Base-by-base conservation (phyloP, 352 stramenopile genomes). In the Phytophthora europaea region DNA sequence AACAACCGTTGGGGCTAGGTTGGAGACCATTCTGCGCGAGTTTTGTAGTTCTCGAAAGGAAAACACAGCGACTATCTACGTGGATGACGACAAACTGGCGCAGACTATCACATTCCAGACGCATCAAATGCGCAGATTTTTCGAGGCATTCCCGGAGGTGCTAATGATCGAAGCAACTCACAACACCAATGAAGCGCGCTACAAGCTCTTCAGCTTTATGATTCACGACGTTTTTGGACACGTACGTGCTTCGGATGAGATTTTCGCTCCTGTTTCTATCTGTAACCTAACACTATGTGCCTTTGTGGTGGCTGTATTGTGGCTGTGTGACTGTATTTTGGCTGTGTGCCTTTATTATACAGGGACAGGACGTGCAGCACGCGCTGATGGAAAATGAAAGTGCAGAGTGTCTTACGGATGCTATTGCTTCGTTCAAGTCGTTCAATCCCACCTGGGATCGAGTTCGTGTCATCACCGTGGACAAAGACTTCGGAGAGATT, bases 41-140 rank as follows among this genome's bases (percentile, higher is more conserved):
- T 58, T 58, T 22, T 58, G 40, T 34, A 26, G 5, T 15, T 31
- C 28, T 5, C 59, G 20, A 13, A 66, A 51, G 15, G 20, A n/a
- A 9, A 66, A 58, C 33, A 66, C 48, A 40, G 45, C 47, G 7
- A 66, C 60, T n/a, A 10, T 67, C 6, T 53, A 59, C 16, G 60
- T 59, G n/a, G 60, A 59, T 9, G 48, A 59, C 15, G 3, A 57
- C 33, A 60, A 67, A 20, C 15, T 53, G 13, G 34, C 48, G 6
- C 31, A 67, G 20, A 58, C 47, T 8, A 59, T 59, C 48, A 66
- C 47, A 20, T 66, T 66, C 13, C 48, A 66, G 33, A 51, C 47
- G 9, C 60, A 38, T 2, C 60, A 58, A 31, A 67, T 53, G 60
- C 60, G 60, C 7, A 13, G 48, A 7, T 38, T 59, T 28, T 51